phyloP scores from a whole-genome alignment of 257 asterid species.

The Solanum commersonii region DNA sequence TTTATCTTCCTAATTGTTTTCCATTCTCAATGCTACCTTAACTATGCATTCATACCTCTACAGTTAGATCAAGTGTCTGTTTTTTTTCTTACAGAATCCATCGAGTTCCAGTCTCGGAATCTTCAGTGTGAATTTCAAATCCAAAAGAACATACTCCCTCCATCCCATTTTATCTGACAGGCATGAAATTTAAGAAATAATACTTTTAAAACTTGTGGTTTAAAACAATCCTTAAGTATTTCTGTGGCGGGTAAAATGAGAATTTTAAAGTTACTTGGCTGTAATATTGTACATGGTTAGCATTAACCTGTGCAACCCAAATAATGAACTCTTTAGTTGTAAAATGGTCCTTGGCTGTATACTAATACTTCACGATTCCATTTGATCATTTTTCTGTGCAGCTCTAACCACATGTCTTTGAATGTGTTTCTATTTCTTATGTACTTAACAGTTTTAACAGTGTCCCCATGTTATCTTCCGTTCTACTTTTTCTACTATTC shows the following conservation, averaged over 20 bases:
- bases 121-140: background rate
- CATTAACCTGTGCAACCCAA: background rate
- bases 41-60: background rate
- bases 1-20: background rate
- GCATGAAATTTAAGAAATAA: background rate
- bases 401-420: background rate
- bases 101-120: background rate
- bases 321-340: background rate
- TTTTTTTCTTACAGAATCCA: background rate
- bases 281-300: background rate
- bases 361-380: background rate
- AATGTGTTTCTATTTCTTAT: background rate
- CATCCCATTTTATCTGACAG: background rate
- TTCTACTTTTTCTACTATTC: background rate
- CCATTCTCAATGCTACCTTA: background rate
- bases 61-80: background rate
- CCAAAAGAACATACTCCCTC: background rate
- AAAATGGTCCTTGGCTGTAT: background rate
- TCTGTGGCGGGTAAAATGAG: background rate
- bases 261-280: background rate
- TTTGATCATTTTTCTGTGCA: background rate
- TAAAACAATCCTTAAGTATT: background rate
- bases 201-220: background rate
- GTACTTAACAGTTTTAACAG: background rate
- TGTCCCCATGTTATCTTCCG: background rate